Conservation (phyloP, 202 grass and related monocot genomes). For the Bolboschoenoplectus hybrid region DNA sequence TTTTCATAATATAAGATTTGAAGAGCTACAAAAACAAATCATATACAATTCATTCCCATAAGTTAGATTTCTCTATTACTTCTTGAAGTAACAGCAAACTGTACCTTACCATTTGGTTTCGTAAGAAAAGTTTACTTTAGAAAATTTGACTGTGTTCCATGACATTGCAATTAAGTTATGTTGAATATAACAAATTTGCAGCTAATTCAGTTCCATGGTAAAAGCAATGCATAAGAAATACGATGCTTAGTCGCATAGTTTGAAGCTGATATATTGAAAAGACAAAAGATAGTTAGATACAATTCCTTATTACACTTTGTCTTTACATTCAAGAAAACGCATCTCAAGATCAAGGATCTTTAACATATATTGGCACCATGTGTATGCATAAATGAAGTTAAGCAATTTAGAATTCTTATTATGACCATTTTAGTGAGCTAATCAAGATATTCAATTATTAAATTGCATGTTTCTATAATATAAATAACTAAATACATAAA, state of each 20-base stretch:
- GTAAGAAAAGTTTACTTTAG: neutral
- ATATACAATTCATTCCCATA: neutral
- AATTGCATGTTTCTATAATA: neutral
- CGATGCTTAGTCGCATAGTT: no score
- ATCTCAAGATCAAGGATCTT: no score
- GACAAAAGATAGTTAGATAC: no score
- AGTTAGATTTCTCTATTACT: conserved; percentile 5
- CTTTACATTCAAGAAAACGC: no score
- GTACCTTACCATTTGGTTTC: neutral
- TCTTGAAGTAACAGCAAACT: neutral
- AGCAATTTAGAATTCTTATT: neutral
- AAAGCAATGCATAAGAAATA: no score
- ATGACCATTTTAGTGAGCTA: neutral
- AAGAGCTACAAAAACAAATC: neutral
- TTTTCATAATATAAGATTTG: neutral
- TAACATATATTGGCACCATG: no score
- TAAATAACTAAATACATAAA: neutral
- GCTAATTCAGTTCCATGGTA: neutral
- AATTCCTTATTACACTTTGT: no score
- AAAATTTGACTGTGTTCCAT: neutral
- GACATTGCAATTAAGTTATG: neutral
- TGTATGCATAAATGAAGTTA: no score
- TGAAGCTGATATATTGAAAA: no score
- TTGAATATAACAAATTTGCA: neutral
- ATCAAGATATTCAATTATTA: neutral